Evolutionary conservation across 768 basidiomycete species (phyloP).

Genomic region (Lactarius pseudohatsudake): DNA sequence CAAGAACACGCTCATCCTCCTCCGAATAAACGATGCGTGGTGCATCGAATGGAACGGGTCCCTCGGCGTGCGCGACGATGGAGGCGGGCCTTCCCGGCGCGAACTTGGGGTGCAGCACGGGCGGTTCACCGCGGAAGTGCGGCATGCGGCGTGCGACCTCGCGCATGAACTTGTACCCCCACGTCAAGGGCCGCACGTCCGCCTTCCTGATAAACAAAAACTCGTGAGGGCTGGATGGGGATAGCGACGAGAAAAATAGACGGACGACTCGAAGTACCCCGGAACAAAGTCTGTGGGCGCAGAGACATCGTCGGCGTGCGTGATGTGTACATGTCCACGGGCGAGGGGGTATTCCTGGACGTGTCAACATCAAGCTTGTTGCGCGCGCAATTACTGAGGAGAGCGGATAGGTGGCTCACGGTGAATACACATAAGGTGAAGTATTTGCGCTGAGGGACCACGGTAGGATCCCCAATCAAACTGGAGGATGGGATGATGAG

Average conservation of each 20-base stretch:
- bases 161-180: slow-evolving; percentile 54
- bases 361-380: neutral
- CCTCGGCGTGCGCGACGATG: slow-evolving; percentile 13
- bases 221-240: slow-evolving; percentile 33
- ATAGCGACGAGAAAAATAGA: slow-evolving; percentile 46
- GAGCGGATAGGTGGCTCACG: neutral
- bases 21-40: slow-evolving; percentile 31
- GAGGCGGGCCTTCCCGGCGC: slow-evolving; percentile 34
- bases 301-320: slow-evolving; percentile 22
- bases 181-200: slow-evolving; percentile 44
- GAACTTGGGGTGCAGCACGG: slow-evolving; percentile 36
- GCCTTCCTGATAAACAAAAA: slow-evolving; percentile 22
- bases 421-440: slow-evolving; percentile 25
- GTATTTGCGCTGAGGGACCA: slow-evolving; percentile 23
- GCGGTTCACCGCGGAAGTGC: slow-evolving; percentile 38
- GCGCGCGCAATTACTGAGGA: no score
- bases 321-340: slow-evolving; percentile 30
- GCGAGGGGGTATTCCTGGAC: slow-evolving; percentile 27
- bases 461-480: slow-evolving; percentile 26
- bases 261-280: slow-evolving; percentile 44
- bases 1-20: slow-evolving; percentile 35
- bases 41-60: slow-evolving; percentile 31
- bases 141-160: slow-evolving; percentile 56
- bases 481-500: neutral
- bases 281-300: slow-evolving; percentile 30